Conservation (phyloP, 1,284 basidiomycete genomes). For the Tausonia pullulans region DNA sequence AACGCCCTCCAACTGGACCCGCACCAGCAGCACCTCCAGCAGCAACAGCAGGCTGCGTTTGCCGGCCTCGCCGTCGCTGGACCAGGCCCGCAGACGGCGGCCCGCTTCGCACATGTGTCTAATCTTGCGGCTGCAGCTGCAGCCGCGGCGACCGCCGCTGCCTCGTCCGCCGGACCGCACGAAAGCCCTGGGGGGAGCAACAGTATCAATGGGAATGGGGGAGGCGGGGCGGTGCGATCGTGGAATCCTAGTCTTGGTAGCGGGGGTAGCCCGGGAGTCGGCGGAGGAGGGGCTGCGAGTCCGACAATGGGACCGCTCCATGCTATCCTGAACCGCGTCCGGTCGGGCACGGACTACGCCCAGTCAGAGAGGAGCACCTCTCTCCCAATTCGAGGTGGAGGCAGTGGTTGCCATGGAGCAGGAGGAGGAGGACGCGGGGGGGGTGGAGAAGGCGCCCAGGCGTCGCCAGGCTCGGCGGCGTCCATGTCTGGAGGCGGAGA, state of each 20-base stretch:
- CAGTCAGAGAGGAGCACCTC: neutral
- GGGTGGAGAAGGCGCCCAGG: too few species aligned
- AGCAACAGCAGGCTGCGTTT: too few species aligned
- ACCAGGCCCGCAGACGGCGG: neutral
- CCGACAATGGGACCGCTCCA: neutral
- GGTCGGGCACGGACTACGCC: slow-evolving; percentile 2
- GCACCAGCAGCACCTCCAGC: too few species aligned
- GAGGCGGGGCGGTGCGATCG: neutral
- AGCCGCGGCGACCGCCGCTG: neutral
- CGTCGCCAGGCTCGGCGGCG: too few species aligned
- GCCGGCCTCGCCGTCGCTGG: neutral
- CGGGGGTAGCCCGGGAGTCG: neutral
- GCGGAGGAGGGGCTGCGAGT: neutral
- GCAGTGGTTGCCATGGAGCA: neutral
- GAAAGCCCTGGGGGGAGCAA: neutral
- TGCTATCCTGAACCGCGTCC: slow-evolving; percentile 1
- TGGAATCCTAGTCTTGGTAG: neutral
- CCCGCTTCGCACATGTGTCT: too few species aligned
- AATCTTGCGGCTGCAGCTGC: neutral
- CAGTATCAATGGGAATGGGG: too few species aligned
- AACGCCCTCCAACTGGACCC: too few species aligned
- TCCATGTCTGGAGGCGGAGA: neutral
- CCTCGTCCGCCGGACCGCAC: neutral
- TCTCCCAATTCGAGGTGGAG: too few species aligned
- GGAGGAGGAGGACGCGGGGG: neutral